Evolutionary conservation across 176 grass and related monocot genomes (phyloP), one percentile per base, ranked within the genome.

Genomic region (Bromus sterilis): DNA sequence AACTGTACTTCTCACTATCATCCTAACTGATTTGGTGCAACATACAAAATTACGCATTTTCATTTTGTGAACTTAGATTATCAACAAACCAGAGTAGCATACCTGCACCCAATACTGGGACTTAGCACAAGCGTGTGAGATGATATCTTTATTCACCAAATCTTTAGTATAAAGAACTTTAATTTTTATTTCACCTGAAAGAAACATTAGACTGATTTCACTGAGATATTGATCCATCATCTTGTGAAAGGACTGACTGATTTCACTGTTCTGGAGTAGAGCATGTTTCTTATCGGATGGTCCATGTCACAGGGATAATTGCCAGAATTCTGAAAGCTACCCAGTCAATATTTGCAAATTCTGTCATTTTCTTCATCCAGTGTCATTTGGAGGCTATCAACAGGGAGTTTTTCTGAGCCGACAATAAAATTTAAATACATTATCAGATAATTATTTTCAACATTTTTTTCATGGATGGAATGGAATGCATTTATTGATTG

Each of bases 1-100:
- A 62, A 68, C 49, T 91, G 23, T 80, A 42, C 13, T 90, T 70
- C 16, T 20, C 39, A 63, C 48, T 34, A 56, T 64, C 28, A 75
- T 87, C n/a, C 25, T 72, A 42, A 72, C 76, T 75, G 8, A 43
- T 81, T 66, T 56, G 3, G 9, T 64, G 63, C 42, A 56, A 72
- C 23, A 12, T 72, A 29, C 68, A 26, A 49, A 78, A 34, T 14
- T 75, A 9, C 67, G 67, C 60, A 29, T 71, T 82, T 46, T 39
- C 26, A 84, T 67, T 76, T 83, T 55, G 36, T 78, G 21, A 49
- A 62, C 43, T 36, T 31, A 39, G 34, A 37, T 69, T 82, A 31
- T 82, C 60, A 44, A 56, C 42, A 48, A 74, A 66, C 71, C 41
- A 59, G 16, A 61, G 37, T 69, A 44, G n/a, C 15, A 73, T 32